Evolutionary conservation across 257 asterid species (phyloP), one percentile per base, ranked within the genome.

Genomic region (Primulina huaijiensis): DNA sequence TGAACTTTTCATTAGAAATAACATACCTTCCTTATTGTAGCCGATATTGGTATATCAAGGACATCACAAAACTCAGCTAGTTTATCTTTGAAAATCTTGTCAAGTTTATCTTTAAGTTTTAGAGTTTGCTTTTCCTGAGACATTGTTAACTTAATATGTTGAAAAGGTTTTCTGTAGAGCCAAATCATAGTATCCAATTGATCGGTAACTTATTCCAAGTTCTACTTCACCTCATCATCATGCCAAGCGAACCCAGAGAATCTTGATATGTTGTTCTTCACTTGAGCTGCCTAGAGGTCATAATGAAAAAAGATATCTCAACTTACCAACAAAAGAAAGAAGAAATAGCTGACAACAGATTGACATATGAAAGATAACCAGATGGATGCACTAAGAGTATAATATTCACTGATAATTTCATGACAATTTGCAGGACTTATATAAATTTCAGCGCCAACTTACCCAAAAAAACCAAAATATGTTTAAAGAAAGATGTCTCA

Each of bases 191-290:
- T 9, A 38, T 30, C 29, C 27, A 53, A 60, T 65, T 31, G 29
- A 53, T 64, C n/a, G 56, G 65, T 53, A 62, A 52, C 60, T 33
- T 62, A 52, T 23, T 38, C 4, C 65, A 75, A 66, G 33, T 29
- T 62, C 17, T 31, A 17, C 29, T 69, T 59, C 77, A 92, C 99
- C 95, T 89, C 95, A 69, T 92, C 83, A 69, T 74, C 93, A 85
- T 81, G 92, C 96, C 97, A 94, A 60, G 89, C 96, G 31, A 91
- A 87, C 65, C 99, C 97, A 71, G 99, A 94, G 83, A 91, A 94
- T 68, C 88, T 87, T 53, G 87, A 86, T 38, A 94, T 83, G 63
- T 94, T 87, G 76, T 40, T 78, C 84, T 89, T 94, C 73, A 89
- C 63, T 80, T 88, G 90, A 82, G 90, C 86, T 38, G 93, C 97